A percentile compares a stretch with the other conserved stretches of the same genome.
phyloP scores from a whole-genome alignment of 768 basidiomycete genomes.

The Sporobolomyces pararoseus region DNA sequence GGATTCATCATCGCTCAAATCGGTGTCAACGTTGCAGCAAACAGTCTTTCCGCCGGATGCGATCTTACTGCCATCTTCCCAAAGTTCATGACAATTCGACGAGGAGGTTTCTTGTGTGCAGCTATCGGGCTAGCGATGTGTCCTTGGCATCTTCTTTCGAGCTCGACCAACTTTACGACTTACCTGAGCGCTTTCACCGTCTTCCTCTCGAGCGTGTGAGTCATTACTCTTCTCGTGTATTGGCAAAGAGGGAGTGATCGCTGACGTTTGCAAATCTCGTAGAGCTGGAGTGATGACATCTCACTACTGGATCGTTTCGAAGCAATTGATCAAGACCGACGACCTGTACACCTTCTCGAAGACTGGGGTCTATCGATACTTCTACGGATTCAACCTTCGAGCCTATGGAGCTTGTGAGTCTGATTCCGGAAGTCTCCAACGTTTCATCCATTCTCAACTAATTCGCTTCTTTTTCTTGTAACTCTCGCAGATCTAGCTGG shows the following conservation, averaged over 20 bases:
- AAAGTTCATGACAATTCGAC: constrained; percentile 75
- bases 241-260: too few relatives aligned
- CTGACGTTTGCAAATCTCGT: constrained; percentile 46
- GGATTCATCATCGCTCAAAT: constrained; percentile 76
- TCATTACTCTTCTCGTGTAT: constrained; percentile 40
- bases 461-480: too few relatives aligned
- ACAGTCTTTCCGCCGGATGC: constrained; percentile 76
- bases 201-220: constrained; percentile 66
- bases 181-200: constrained; percentile 70
- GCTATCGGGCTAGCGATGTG: constrained; percentile 70
- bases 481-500: constrained; percentile 63
- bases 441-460: neutral
- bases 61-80: constrained; percentile 75
- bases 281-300: constrained; percentile 56
- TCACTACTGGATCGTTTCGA: constrained; percentile 71
- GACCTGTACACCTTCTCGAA: constrained; percentile 61
- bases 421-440: too few relatives aligned
- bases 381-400: constrained; percentile 68
- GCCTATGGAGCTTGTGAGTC: constrained; percentile 50
- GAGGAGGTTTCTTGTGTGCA: constrained; percentile 78
- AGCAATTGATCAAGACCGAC: constrained; percentile 65
- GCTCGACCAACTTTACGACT: constrained; percentile 53
- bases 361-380: constrained; percentile 62
- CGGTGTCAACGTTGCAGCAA: constrained; percentile 70
- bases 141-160: constrained; percentile 55